Evolutionary conservation across 257 asterid genomes (phyloP), one percentile per base, ranked within the genome.

Genomic region (Solanum stenotomum): DNA sequence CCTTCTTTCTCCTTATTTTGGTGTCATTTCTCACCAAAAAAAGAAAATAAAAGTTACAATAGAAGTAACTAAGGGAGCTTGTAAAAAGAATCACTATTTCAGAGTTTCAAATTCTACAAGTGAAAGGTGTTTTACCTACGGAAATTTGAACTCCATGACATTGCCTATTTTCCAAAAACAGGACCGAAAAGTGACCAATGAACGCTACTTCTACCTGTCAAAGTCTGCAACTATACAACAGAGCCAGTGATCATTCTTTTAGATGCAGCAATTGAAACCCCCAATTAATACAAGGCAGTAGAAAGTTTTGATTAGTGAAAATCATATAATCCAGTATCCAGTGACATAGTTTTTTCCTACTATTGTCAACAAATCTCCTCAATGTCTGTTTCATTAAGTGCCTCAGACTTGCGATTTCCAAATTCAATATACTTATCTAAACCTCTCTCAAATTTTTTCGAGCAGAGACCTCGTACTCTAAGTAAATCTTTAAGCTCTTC

Each of bases 401-500:
- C 85, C 75, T 52, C 10, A 6, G 68, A 74, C 71, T 27, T 76
- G 22, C n/a, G 46, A 63, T 87, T 86, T 83, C 89, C 89, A 3
- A 87, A 38, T 56, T 44, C 42, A 59, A 87, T 38, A 67, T 87
- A 89, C 72, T 61, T 87, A 13, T 33, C 85, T 29, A 90, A 22
- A 59, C 89, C 85, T 31, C 89, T 91, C 87, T 89, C 88, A 18
- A 91, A 63, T 78, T 85, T 88, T 12, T 10, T 63, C 5, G 91
- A 70, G 75, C 89, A 87, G 25, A 86, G 87, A 75, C 89, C 88
- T 49, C 34, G 89, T 68, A 89, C 90, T 83, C 91, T 88, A 12
- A 91, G 87, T 42, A 90, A 81, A 89, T 81, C 75, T 37, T 90
- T 29, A 13, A 93, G 65, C 86, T 93, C 90, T 75, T 56, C 82